These are phyloP conservation scores for Eimeria sp. DNA, from an alignment of 169 alveolate species.

Conservation along the genomic window DNA sequence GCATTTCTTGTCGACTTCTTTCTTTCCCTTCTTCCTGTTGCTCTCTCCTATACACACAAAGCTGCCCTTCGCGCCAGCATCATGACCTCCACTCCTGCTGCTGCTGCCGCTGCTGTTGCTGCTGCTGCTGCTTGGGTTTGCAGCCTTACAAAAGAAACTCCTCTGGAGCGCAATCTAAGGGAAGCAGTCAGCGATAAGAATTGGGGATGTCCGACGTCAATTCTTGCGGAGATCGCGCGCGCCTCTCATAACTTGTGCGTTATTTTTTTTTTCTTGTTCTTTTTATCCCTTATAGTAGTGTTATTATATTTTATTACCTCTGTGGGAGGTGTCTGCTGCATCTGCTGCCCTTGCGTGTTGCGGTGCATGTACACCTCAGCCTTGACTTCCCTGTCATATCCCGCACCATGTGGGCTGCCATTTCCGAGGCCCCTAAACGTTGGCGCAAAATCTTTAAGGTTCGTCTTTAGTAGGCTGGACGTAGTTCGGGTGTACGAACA, in stretches of 20 bases:
- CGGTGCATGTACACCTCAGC: conserved; percentile 65
- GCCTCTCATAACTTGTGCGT: conserved; percentile 87
- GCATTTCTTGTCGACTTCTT: too few species aligned
- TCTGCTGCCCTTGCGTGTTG: not conserved
- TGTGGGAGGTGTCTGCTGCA: not conserved
- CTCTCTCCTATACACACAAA: too few species aligned
- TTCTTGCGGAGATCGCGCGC: conserved; percentile 91
- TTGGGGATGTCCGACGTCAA: conserved; percentile 92
- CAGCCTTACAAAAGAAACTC: conserved; percentile 68
- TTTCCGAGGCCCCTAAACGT: conserved; percentile 88
- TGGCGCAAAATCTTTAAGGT: conserved; percentile 91
- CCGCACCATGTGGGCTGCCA: conserved; percentile 89
- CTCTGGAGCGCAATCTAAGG: conserved; percentile 88
- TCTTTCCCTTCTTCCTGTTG: too few species aligned
- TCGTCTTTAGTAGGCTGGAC: not conserved
- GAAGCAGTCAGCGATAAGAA: conserved; percentile 92
- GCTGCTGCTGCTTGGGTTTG: not conserved
- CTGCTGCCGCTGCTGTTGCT: not conserved
- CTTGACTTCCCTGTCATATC: conserved; percentile 89
- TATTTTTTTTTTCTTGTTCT: not conserved
- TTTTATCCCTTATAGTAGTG: not conserved
- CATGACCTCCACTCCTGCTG: not conserved
- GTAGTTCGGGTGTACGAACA: not conserved
- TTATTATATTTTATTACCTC: not conserved
- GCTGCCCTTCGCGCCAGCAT: too few species aligned